Evolutionary conservation across 805 yeast genomes (phyloP).

Genomic region (Saccharomycopsis sp.): DNA sequence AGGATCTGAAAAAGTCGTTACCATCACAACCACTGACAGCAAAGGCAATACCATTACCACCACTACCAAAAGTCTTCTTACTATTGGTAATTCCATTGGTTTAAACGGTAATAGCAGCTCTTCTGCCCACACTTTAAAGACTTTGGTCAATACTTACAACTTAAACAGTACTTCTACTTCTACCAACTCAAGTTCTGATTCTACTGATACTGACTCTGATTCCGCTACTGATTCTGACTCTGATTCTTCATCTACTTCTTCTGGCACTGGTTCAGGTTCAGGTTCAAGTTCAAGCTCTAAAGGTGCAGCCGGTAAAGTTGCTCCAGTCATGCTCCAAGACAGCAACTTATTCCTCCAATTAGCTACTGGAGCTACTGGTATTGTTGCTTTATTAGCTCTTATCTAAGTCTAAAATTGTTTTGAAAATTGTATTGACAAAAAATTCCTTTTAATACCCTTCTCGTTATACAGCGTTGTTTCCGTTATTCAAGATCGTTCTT

Average conservation of each 20-base stretch:
- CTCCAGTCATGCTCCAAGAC: conserved; percentile 27
- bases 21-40: conserved; percentile 3
- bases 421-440: no score
- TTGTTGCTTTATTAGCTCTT: conserved; percentile 17
- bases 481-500: no score
- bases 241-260: conserved; percentile 17
- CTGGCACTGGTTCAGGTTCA: conserved; percentile 19
- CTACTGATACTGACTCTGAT: conserved; percentile 2
- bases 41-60: neutral
- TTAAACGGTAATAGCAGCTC: neutral
- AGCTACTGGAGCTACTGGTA: conserved; percentile 33
- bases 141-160: conserved; percentile 7
- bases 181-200: conserved; percentile 1
- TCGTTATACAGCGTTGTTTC: no score
- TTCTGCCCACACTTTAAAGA: neutral
- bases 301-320: conserved; percentile 38
- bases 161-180: conserved; percentile 8
- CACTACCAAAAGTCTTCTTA: neutral
- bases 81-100: neutral
- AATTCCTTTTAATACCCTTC: no score
- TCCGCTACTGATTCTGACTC: neutral
- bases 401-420: no score
- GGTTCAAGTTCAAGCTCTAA: conserved; percentile 25
- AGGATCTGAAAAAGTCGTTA: no score
- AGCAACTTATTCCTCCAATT: conserved; percentile 3